Percentiles rank a stretch among this genome's conserved stretches.
Conservation (phyloP, 371 early-diverging fungal genomes). For the Mycotypha africana region DNA sequence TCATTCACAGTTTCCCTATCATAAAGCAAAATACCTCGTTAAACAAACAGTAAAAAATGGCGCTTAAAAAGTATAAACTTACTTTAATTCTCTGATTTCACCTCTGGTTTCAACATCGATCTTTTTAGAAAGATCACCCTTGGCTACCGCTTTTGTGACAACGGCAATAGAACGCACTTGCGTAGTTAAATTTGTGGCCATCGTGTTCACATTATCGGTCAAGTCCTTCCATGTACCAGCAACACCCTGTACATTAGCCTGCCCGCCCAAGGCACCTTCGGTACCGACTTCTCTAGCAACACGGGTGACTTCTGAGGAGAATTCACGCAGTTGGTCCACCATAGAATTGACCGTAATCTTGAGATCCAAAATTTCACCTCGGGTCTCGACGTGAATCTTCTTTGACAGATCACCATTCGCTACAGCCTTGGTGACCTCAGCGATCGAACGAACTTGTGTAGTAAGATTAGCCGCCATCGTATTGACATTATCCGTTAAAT, state of each 20-base stretch:
- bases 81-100: constrained; percentile 26
- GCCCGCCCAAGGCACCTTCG: constrained; percentile 39
- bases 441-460: no score
- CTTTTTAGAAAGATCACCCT: constrained; percentile 32
- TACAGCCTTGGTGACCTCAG: no score
- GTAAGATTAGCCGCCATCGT: constrained; percentile 35
- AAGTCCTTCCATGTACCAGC: constrained; percentile 17
- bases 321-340: constrained; percentile 26
- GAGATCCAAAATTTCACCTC: no score
- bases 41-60: no score
- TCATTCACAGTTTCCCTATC: constrained; percentile 18
- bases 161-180: no score
- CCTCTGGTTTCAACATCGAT: constrained; percentile 30
- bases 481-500: constrained; percentile 26
- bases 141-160: no score
- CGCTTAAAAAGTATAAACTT: no score
- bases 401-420: no score
- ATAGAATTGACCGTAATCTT: constrained; percentile 21
- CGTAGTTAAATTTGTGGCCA: constrained; percentile 41
- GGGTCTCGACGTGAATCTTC: constrained; percentile 24
- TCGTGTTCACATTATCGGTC: constrained; percentile 30
- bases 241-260: constrained; percentile 35
- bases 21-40: background rate
- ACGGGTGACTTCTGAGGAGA: constrained; percentile 50
- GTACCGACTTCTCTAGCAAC: no score